A percentile compares a stretch with the other conserved stretches of the same genome.
These are phyloP conservation scores for Russula vinacea DNA, from an alignment of 768 basidiomycete species.

Conservation along the genomic window DNA sequence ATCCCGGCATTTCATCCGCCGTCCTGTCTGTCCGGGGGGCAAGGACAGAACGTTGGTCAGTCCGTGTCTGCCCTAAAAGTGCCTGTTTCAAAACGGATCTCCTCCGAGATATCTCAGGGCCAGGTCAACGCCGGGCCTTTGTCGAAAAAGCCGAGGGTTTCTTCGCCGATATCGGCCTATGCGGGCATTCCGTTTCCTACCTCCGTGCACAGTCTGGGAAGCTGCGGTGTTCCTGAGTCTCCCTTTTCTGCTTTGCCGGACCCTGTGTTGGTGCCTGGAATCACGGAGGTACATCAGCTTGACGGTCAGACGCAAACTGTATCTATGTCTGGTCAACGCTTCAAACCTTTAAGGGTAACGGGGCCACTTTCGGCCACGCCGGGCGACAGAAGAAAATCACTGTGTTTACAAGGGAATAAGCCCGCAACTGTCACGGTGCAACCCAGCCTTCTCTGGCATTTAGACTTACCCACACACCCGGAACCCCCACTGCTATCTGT, in stretches of 20 bases:
- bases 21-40: not conserved
- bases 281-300: not conserved
- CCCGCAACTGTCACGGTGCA: not conserved
- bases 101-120: not conserved
- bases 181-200: not conserved
- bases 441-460: slow-evolving; percentile 29
- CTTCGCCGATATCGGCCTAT: not conserved
- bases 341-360: slow-evolving; percentile 15
- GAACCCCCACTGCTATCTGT: slow-evolving; percentile 35
- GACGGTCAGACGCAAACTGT: not conserved
- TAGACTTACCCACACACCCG: slow-evolving; percentile 39
- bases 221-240: not conserved
- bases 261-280: not conserved
- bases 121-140: not conserved
- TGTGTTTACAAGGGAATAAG: not conserved
- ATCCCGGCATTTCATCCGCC: not conserved
- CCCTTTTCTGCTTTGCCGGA: not conserved
- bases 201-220: not conserved
- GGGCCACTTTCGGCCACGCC: not conserved
- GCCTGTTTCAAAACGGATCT: not conserved
- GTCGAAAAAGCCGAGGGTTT: slow-evolving; percentile 10
- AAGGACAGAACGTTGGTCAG: not conserved
- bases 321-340: slow-evolving; percentile 13
- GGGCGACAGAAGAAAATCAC: not conserved
- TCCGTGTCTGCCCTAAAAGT: not conserved